phyloP scores from a whole-genome alignment of 2,329 filamentous ascomycete species.

The Penicillium sp. region DNA sequence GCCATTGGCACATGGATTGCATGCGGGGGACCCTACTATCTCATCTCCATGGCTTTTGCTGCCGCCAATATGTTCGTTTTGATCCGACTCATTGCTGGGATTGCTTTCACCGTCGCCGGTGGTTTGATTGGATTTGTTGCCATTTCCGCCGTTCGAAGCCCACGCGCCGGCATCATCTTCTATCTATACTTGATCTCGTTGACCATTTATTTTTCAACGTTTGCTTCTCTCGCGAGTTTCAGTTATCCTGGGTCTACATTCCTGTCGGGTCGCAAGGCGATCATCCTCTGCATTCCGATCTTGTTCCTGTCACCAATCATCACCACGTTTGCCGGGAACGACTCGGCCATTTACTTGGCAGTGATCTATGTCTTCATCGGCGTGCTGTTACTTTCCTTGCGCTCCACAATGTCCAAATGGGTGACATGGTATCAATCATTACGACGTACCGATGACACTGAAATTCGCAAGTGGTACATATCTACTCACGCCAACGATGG shows the following conservation, averaged over 20 bases:
- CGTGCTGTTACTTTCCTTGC: conserved; percentile 49
- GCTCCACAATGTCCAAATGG: conserved; percentile 54
- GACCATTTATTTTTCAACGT: conserved; percentile 54
- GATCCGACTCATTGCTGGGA: conserved; percentile 48
- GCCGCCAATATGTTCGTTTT: conserved; percentile 53
- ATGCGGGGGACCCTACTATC: conserved; percentile 58
- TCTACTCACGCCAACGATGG: conserved; percentile 29
- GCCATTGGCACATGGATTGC: conserved; percentile 60
- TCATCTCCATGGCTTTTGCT: conserved; percentile 52
- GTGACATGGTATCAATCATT: conserved; percentile 49
- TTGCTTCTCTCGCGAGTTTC: conserved; percentile 51
- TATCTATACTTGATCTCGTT: conserved; percentile 55
- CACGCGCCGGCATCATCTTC: conserved; percentile 51
- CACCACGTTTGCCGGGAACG: conserved; percentile 49
- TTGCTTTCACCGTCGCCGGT: conserved; percentile 48
- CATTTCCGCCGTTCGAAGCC: conserved; percentile 44
- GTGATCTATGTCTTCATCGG: conserved; percentile 51
- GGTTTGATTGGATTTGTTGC: conserved; percentile 50
- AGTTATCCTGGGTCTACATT: conserved; percentile 52
- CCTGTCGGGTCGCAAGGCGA: conserved; percentile 52
- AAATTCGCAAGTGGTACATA: conserved; percentile 40
- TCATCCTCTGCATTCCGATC: conserved; percentile 52
- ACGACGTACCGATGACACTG: conserved; percentile 35
- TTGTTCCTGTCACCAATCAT: conserved; percentile 54
- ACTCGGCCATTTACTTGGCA: conserved; percentile 52